phyloP scores from a whole-genome alignment of 306 rosid species.

The Cucumis hystrix region DNA sequence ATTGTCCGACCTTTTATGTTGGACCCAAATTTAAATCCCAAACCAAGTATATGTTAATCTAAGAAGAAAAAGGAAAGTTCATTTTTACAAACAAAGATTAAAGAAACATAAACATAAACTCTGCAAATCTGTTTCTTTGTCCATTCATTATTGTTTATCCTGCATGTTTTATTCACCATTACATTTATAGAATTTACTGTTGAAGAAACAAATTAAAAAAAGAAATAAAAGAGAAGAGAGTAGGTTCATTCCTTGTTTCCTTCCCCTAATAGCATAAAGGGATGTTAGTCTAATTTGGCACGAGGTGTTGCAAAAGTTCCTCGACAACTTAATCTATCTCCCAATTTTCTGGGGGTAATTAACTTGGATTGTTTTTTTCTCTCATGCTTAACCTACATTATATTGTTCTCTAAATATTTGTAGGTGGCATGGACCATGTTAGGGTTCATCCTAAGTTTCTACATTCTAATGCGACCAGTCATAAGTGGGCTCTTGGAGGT shows the following conservation, averaged over 20 bases:
- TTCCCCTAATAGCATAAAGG: neutral
- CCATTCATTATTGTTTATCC: neutral
- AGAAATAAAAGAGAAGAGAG: neutral
- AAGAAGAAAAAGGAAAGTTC: too few relatives aligned
- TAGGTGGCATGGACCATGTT: slow-evolving; percentile 93
- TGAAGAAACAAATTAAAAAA: neutral
- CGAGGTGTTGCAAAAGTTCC: neutral
- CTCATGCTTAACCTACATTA: neutral
- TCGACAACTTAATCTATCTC: neutral
- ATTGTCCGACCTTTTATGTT: too few relatives aligned
- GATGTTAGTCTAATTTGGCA: neutral
- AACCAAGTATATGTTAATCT: too few relatives aligned
- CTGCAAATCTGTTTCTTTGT: neutral
- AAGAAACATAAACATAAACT: too few relatives aligned
- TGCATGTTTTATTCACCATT: neutral
- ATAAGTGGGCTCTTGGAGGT: slow-evolving; percentile 99
- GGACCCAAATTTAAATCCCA: too few relatives aligned
- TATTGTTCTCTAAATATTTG: slow-evolving; percentile 11
- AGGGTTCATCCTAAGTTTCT: slow-evolving; percentile 98
- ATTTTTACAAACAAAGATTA: too few relatives aligned
- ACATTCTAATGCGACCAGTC: slow-evolving; percentile 97
- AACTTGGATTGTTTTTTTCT: neutral
- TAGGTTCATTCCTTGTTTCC: neutral
- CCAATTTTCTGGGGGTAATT: neutral
- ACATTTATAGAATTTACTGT: neutral